Evolutionary conservation across 306 rosid species (phyloP), one percentile per base, ranked within the genome.

Genomic region (Inga laurina): DNA sequence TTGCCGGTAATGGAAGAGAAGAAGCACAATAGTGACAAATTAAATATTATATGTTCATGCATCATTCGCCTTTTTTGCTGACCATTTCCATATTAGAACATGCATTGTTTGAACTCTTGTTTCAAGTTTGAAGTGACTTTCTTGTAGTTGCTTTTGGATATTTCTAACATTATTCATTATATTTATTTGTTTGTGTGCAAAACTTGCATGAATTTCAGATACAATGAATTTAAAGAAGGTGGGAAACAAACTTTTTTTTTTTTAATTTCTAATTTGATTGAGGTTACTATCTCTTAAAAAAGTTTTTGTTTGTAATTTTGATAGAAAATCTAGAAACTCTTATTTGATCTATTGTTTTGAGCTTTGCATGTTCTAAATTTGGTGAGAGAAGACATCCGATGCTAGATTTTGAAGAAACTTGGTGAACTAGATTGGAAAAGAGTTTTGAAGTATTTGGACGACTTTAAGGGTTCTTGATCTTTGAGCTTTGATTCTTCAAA

Each of bases 61-160:
- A 41, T 15, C 32, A 11, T 67, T 8, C 56, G 7, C 64, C 81
- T 77, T 77, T 68, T 43, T 41, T 18, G 8, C 19, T 78, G 48
- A 65, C 51, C 32, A 21, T 78, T 65, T 72, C 51, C 5, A 24
- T 61, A 8, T 64, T 6, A 32, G 52, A 79, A 51, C 76, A 49
- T 52, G 52, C 52, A 43, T 70, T 70, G 51, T 41, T 44, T 70
- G 75, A 70, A 39, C 52, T 41, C 51, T 68, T 46, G 52, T 51
- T 66, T 65, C 39, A 51, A 48, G 24, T 78, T 65, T 46, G 35
- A 65, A 43, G 43, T 41, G 18, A 43, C 10, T 3, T 64, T 64
- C 66, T 30, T 79, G 67, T 67, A 49, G 51, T 72, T 72, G 32
- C 76, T 45, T n/a, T 6, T 43, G 45, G 45, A 77, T 62, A 37